A percentile compares a stretch with the other conserved stretches of the same genome.
phyloP scores from a whole-genome alignment of 352 stramenopile species.

The Pythium aphanidermatum region DNA sequence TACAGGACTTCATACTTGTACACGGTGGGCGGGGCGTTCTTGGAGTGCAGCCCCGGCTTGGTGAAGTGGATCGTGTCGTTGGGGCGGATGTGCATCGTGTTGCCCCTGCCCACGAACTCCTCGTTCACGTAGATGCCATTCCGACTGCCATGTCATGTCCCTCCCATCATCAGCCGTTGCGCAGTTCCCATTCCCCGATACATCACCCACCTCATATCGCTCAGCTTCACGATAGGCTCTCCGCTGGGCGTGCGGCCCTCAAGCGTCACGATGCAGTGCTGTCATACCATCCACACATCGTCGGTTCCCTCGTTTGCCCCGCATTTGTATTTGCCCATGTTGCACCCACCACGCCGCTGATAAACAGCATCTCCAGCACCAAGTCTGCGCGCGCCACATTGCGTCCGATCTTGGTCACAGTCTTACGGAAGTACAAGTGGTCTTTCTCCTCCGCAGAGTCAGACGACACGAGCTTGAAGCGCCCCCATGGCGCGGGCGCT shows the following conservation, averaged over 20 bases:
- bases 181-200: not conserved
- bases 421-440: conserved; percentile 52
- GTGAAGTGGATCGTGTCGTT: conserved; percentile 70
- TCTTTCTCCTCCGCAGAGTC: conserved; percentile 43
- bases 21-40: conserved; percentile 32
- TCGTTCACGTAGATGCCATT: conserved; percentile 74
- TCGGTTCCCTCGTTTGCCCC: too few species aligned
- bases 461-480: conserved; percentile 59
- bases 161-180: too few species aligned
- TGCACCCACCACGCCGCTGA: conserved; percentile 55
- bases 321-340: too few species aligned
- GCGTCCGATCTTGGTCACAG: conserved; percentile 46
- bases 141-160: conserved; percentile 26
- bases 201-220: conserved; percentile 48
- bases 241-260: conserved; percentile 20
- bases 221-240: conserved; percentile 31
- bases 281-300: not conserved
- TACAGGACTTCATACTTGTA: conserved; percentile 71
- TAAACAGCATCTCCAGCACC: conserved; percentile 49
- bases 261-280: conserved; percentile 59
- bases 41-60: conserved; percentile 35
- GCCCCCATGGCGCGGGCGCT: conserved; percentile 34
- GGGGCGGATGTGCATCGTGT: conserved; percentile 21
- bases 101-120: conserved; percentile 37
- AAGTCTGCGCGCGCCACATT: conserved; percentile 36